Base-by-base conservation (phyloP, 139 green algal genomes). In the Coelastrella sp. region DNA sequence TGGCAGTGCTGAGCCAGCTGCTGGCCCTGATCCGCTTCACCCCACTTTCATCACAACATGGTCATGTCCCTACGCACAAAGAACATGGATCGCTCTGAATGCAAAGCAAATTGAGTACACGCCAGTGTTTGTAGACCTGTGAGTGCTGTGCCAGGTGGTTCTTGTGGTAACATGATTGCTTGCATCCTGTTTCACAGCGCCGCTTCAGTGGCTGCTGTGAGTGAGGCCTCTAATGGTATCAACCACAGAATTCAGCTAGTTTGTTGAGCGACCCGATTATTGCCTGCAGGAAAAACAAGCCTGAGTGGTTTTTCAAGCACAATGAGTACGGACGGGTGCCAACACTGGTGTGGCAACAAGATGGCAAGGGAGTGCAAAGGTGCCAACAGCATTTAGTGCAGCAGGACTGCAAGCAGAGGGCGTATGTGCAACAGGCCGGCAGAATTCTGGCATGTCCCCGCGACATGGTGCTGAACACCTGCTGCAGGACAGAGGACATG, bases 251-350 rank as follows among this genome's bases (percentile, higher is more conserved):
- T n/a, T n/a, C n/a, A n/a, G n/a, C n/a, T n/a, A n/a, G n/a, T n/a
- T n/a, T n/a, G n/a, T n/a, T n/a, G n/a, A n/a, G n/a, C n/a, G n/a
- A n/a, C n/a, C n/a, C n/a, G n/a, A n/a, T 21, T 71, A 43, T 9
- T 41, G 27, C 62, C 25, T 69, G 51, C 75, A 82, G 75, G 40
- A 37, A 51, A 23, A 53, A 82, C 75, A 82, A 82, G 75, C 75
- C 75, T 2, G 75, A 82, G 51, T 82, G 75, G 75, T 82, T 82
- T 23, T 82, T 82, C 35, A 63, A 82, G 75, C 75, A 82, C 75
- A 82, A 82, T 27, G 25, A 37, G 51, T 82, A 82, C 17, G 75
- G 62, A 2, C 32, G 75, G 17, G 75, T 82, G n/a, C 75, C 75
- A n/a, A 82, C 75, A 15, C 53, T 82, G 35, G 51, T 71, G 15